Evolutionary conservation across 2,329 filamentous ascomycete genomes (phyloP), one percentile per base, ranked within the genome.

Genomic region (Verruconis gallopava): DNA sequence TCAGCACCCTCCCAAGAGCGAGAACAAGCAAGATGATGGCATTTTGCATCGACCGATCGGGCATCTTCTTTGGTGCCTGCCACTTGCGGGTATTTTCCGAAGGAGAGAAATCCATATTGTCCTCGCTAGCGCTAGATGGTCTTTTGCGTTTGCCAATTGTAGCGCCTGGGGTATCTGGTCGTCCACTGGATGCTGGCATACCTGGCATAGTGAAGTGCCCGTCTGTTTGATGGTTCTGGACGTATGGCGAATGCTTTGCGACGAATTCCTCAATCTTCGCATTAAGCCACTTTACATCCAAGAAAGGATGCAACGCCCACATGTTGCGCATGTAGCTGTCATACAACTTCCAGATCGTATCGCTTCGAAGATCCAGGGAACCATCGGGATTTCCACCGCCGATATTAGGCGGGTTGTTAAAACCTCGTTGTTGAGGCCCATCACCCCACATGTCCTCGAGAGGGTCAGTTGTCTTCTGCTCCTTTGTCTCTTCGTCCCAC

Each of bases 1-100:
- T 59, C 51, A 84, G 89, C 11, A 96, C 81, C 53, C 85, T 86
- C 14, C 91, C 91, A 4, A 98, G 65, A 0, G 89, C 89, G 42
- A 96, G 68, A 1, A 94, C 76, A 3, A 89, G 68, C 2, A 95
- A 69, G 1, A 95, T 75, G 30, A 96, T 70, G 0, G 86, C 86
- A 50, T 84, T 93, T 41, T 78, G 73, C 13, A 91, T 77, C 5
- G 81, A 85, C 40, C 79, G 69, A 49, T 71, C 72, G 2, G 75
- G 75, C 68, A 42, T 39, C 14, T 49, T 38, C 40, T 52, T 36
- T 4, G 51, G 47, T 22, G 45, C 51, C 46, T 50, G 52, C 43
- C 60, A 55, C 12, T 57, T 30, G 25, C 25, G 54, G 11, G 49
- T 50, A 11, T 45, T 52, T 18, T 50, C 49, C 40, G 47, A 49